These are phyloP conservation scores for Penicillium sp. DNA, from an alignment of 2,329 filamentous ascomycete species.

Conservation along the genomic window DNA sequence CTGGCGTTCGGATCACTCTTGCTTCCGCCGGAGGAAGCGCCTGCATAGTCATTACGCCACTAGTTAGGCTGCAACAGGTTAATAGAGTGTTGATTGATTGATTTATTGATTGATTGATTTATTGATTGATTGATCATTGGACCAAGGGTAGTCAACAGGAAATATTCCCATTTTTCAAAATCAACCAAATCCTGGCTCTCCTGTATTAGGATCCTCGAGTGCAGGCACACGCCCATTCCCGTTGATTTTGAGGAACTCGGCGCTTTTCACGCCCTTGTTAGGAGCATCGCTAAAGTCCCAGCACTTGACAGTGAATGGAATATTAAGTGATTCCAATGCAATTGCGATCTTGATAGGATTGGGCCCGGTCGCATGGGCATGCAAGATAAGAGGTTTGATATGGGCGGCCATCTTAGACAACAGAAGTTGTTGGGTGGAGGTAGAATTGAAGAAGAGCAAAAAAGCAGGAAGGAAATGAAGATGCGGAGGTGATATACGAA, in stretches of 20 bases:
- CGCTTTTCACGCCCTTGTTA: conserved; percentile 39
- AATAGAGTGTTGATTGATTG: no score
- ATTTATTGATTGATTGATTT: no score
- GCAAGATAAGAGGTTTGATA: conserved; percentile 46
- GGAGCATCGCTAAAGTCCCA: conserved; percentile 52
- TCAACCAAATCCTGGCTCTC: conserved; percentile 50
- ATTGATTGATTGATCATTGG: no score
- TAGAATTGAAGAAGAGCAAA: neutral
- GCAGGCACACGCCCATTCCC: conserved; percentile 53
- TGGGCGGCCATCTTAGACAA: conserved; percentile 22
- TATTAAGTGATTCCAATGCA: conserved; percentile 47
- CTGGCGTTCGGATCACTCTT: no score
- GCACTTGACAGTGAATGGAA: conserved; percentile 51
- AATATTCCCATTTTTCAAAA: conserved; percentile 56
- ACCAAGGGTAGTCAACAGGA: conserved; percentile 49
- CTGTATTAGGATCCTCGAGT: conserved; percentile 49
- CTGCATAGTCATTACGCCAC: no score
- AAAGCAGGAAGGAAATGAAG: neutral
- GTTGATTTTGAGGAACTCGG: conserved; percentile 50
- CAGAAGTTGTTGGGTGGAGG: neutral
- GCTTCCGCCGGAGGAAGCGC: no score
- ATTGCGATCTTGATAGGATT: conserved; percentile 55
- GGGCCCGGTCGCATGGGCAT: conserved; percentile 50
- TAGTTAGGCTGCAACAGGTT: no score
- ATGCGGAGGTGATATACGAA: conserved; percentile 15